phyloP scores from a whole-genome alignment of 352 stramenopile species.

The Pythium sp. region DNA sequence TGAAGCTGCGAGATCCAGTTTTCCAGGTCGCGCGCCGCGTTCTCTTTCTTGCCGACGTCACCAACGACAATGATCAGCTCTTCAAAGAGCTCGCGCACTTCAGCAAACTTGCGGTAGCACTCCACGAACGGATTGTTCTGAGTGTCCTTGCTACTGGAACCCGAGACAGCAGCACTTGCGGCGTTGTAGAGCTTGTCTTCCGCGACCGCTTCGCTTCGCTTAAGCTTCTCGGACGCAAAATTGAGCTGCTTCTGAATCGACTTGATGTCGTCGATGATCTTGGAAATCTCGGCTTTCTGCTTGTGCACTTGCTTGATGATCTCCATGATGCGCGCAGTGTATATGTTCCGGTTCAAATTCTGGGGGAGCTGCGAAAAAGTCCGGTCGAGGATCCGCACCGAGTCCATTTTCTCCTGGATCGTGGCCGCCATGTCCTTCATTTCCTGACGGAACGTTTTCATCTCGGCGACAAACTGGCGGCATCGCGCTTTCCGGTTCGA shows the following conservation, averaged over 20 bases:
- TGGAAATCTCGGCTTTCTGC: slow-evolving; percentile 84
- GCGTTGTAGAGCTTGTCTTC: slow-evolving; percentile 85
- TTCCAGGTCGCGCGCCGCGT: slow-evolving; percentile 65
- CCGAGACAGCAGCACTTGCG: slow-evolving; percentile 34
- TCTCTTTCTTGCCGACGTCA: slow-evolving; percentile 78
- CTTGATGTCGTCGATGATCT: slow-evolving; percentile 80
- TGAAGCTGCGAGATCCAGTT: slow-evolving; percentile 84
- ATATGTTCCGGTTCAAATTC: slow-evolving; percentile 70
- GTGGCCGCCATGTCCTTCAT: slow-evolving; percentile 59
- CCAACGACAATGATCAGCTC: slow-evolving; percentile 63
- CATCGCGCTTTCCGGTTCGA: slow-evolving; percentile 50
- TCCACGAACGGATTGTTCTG: slow-evolving; percentile 53
- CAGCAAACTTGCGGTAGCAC: slow-evolving; percentile 82
- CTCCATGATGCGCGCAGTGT: slow-evolving; percentile 88
- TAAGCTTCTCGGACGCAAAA: slow-evolving; percentile 68
- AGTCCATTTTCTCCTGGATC: slow-evolving; percentile 76
- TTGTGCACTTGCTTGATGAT: slow-evolving; percentile 90
- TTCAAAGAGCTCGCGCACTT: slow-evolving; percentile 83
- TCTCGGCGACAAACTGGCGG: slow-evolving; percentile 60
- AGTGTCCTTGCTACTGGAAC: not conserved
- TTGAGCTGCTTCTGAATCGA: slow-evolving; percentile 82
- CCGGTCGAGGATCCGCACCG: slow-evolving; percentile 49
- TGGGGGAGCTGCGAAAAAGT: slow-evolving; percentile 46
- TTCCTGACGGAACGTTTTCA: slow-evolving; percentile 56
- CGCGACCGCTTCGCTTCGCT: slow-evolving; percentile 74